These are phyloP conservation scores for Irpex rosettiformis DNA, from an alignment of 1,284 basidiomycete species.

Conservation along the genomic window DNA sequence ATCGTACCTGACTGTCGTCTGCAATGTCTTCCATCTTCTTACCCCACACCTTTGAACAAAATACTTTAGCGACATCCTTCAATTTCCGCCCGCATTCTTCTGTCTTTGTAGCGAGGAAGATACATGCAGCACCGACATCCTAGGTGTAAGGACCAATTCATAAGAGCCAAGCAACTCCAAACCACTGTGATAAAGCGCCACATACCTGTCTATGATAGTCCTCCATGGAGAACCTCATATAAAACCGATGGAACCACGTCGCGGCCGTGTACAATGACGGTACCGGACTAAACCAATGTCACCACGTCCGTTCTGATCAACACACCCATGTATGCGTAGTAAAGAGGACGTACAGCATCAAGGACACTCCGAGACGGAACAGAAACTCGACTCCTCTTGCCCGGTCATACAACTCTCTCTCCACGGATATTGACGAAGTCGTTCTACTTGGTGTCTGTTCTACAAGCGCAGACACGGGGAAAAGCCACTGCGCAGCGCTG, in stretches of 20 bases:
- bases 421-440: slow-evolving; percentile 49
- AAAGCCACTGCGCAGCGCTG: slow-evolving; percentile 59
- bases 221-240: slow-evolving; percentile 88
- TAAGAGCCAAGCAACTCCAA: slow-evolving; percentile 7
- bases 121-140: slow-evolving; percentile 87
- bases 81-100: slow-evolving; percentile 87
- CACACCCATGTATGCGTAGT: background rate
- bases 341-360: slow-evolving; percentile 56
- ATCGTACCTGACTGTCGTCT: slow-evolving; percentile 56
- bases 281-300: slow-evolving; percentile 49
- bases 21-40: slow-evolving; percentile 53
- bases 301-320: slow-evolving; percentile 14
- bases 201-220: slow-evolving; percentile 76
- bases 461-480: slow-evolving; percentile 52
- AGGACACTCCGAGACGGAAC: slow-evolving; percentile 71
- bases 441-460: slow-evolving; percentile 48
- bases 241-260: slow-evolving; percentile 92
- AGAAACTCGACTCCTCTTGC: slow-evolving; percentile 78
- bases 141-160: slow-evolving; percentile 27
- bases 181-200: background rate
- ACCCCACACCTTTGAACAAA: slow-evolving; percentile 65
- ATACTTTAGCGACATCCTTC: slow-evolving; percentile 78
- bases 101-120: slow-evolving; percentile 90
- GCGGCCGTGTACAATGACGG: slow-evolving; percentile 82
- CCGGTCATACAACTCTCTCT: slow-evolving; percentile 71